phyloP scores from a whole-genome alignment of 495 filamentous ascomycete species.

The Podospora comata region DNA sequence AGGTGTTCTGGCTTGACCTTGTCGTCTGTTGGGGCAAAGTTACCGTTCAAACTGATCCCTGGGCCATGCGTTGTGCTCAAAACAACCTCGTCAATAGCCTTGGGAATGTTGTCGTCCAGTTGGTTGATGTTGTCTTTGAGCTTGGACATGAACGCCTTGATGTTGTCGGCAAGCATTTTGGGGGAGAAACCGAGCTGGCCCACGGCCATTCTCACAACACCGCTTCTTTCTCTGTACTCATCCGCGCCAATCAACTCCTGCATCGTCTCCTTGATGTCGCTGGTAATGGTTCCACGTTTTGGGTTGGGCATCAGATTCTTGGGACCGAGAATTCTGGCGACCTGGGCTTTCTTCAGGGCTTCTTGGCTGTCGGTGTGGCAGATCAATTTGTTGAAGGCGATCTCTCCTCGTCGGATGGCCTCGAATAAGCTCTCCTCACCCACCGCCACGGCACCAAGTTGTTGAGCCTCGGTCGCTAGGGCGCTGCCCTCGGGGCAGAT shows the following conservation, averaged over 20 bases:
- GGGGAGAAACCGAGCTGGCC: constrained; percentile 90
- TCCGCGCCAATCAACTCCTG: constrained; percentile 77
- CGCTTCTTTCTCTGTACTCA: constrained; percentile 80
- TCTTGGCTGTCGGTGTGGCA: constrained; percentile 74
- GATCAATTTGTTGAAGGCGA: constrained; percentile 86
- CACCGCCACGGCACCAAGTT: constrained; percentile 73
- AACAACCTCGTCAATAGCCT: constrained; percentile 91
- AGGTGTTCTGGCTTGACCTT: constrained; percentile 51
- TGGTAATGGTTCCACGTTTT: constrained; percentile 85
- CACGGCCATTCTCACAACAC: constrained; percentile 81
- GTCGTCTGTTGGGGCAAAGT: constrained; percentile 61
- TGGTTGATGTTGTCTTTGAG: constrained; percentile 72
- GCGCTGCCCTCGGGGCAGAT: constrained; percentile 77
- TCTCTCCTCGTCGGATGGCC: constrained; percentile 63
- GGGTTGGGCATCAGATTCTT: constrained; percentile 85
- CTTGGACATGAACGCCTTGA: constrained; percentile 69
- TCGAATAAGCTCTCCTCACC: constrained; percentile 86
- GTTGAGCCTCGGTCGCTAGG: constrained; percentile 62
- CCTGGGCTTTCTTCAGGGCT: constrained; percentile 67
- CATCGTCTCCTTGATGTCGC: constrained; percentile 65
- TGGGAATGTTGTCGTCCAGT: constrained; percentile 67
- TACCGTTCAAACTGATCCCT: constrained; percentile 81
- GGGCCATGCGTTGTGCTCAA: constrained; percentile 82
- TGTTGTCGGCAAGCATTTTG: constrained; percentile 78
- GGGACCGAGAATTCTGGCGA: constrained; percentile 83